Evolutionary conservation across 78 protist species (phyloP).

Genomic region (Speleostelium caveatum): DNA sequence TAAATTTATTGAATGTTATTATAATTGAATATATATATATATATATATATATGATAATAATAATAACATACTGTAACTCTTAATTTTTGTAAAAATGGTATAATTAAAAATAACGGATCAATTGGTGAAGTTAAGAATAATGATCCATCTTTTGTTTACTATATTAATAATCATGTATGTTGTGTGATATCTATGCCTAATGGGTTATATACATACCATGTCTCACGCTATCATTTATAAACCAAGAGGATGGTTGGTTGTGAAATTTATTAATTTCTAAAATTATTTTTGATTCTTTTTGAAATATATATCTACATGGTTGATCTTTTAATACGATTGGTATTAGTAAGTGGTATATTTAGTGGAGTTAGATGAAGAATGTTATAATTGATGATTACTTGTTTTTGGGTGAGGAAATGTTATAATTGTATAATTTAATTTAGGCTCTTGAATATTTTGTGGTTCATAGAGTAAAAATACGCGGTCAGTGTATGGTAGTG

Average conservation of each 20-base stretch:
- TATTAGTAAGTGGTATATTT: neutral
- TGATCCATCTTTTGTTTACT: constrained; percentile 39
- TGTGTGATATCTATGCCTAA: neutral
- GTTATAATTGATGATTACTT: too few species aligned
- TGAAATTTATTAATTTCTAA: constrained; percentile 60
- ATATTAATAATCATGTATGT: neutral
- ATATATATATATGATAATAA: neutral
- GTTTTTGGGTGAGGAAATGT: constrained; percentile 43
- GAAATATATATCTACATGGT: constrained; percentile 34
- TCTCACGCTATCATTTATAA: constrained; percentile 57
- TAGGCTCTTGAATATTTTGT: neutral
- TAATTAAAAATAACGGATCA: constrained; percentile 49
- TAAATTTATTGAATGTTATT: too few species aligned
- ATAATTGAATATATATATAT: too few species aligned
- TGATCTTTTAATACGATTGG: neutral
- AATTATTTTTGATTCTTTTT: neutral
- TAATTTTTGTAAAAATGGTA: constrained; percentile 36
- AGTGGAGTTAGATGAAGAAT: too few species aligned
- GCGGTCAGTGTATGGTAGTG: constrained; percentile 54
- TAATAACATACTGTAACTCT: neutral
- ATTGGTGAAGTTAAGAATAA: constrained; percentile 31
- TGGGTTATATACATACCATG: constrained; percentile 33
- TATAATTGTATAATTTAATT: constrained; percentile 1
- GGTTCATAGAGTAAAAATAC: constrained; percentile 31
- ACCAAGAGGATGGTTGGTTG: constrained; percentile 56